Base-by-base conservation (phyloP, 805 yeast species). In the Kuraishia ogatae region DNA sequence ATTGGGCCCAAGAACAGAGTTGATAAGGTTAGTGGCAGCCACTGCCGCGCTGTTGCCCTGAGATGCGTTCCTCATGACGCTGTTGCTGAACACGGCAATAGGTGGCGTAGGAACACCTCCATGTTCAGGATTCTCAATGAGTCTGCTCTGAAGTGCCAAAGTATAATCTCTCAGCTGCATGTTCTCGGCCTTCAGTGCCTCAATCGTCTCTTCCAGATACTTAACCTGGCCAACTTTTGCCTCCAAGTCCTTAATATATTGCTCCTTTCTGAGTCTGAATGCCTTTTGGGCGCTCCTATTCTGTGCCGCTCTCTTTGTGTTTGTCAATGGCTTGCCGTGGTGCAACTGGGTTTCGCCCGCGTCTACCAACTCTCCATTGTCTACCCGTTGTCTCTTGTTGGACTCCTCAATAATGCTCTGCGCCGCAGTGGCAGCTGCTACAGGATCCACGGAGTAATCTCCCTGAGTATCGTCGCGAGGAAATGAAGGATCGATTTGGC, bases 221-320 rank as follows among this genome's bases (percentile, higher is more conserved):
- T 81, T 82, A 56, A 82, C 82, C 62, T 84, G 84, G 50, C 77
- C 74, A 11, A 88, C 87, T 64, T 84, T 83, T 43, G 74, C 69
- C 70, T 92, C 97, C 56, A 92, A 75, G 52, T 89, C 93, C 68
- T 84, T 86, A 60, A 92, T 83, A 64, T 89, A 85, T 56, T 81
- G 79, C 63, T 91, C 96, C 66, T 88, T 85, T 58, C 97, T 79
- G 66, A 83, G 84, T 65, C 97, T 80, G 71, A 91, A 92, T 8
- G 97, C 96, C 61, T 89, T 82, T 71, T 92, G 97, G 3, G 97
- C 97, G 58, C 82, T 84, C 64, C 97, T 77, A 73, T 92, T 92
- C 71, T 92, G 97, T 8, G 86, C 91, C 1, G 97, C 97, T 59
- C 97, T 82, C 68, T 89, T 89, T 48, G 94, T 82, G 55, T 77